phyloP scores from a whole-genome alignment of 2,329 filamentous ascomycete species.

The Xylaria sp. region DNA sequence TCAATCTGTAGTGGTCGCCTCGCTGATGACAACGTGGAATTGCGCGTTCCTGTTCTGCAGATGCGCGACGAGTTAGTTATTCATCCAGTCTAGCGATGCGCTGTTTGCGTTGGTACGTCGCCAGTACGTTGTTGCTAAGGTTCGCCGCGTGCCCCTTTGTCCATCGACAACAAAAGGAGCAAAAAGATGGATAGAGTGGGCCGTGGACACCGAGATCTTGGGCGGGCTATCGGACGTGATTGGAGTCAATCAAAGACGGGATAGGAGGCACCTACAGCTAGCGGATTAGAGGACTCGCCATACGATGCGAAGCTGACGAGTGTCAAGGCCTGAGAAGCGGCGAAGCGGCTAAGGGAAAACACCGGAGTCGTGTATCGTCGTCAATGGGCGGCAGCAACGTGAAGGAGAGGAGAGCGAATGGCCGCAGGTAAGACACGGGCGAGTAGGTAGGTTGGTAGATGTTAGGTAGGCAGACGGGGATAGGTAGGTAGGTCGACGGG shows the following conservation, averaged over 20 bases:
- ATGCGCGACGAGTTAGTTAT: conserved; percentile 27
- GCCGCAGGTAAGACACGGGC: conserved; percentile 27
- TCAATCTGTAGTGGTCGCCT: conserved; percentile 34
- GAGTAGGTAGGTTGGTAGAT: conserved; percentile 2
- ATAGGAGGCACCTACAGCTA: conserved; percentile 33
- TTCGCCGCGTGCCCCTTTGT: conserved; percentile 28
- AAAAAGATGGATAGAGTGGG: conserved; percentile 12
- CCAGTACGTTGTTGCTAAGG: not conserved
- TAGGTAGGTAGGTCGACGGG: conserved; percentile 29
- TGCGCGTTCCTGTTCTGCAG: conserved; percentile 30
- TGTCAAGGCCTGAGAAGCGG: conserved; percentile 35
- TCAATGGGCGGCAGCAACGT: conserved; percentile 27
- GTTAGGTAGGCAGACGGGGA: too few species aligned
- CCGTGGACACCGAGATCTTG: conserved; percentile 13
- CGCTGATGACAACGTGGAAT: conserved; percentile 21
- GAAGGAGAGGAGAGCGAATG: conserved; percentile 34
- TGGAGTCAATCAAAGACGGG: conserved; percentile 27
- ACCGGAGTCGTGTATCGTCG: conserved; percentile 15
- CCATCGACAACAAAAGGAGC: conserved; percentile 23
- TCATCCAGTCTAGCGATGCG: conserved; percentile 5
- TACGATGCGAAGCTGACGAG: conserved; percentile 38
- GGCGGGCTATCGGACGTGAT: conserved; percentile 23
- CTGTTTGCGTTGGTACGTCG: conserved; percentile 24
- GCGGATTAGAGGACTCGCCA: conserved; percentile 32
- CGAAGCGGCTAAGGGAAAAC: conserved; percentile 3